A percentile compares a stretch with the other conserved stretches of the same genome.
These are phyloP conservation scores for Leptographium procerum DNA, from an alignment of 2,329 filamentous ascomycete genomes.

Conservation along the genomic window DNA sequence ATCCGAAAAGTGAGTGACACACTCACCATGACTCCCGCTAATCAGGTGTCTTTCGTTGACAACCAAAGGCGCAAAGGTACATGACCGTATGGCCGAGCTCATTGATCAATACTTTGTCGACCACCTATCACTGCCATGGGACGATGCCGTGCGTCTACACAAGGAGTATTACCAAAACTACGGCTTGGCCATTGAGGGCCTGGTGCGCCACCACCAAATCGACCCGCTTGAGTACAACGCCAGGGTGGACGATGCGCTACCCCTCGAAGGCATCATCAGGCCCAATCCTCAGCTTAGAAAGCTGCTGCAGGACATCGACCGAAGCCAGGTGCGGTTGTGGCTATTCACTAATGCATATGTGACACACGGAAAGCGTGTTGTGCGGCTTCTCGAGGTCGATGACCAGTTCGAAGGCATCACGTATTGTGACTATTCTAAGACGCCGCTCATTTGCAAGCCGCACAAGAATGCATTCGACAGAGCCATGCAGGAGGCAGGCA, in stretches of 20 bases:
- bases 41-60: not conserved
- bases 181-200: constrained; percentile 90
- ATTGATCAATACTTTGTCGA: constrained; percentile 55
- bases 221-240: constrained; percentile 89
- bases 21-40: not conserved
- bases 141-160: constrained; percentile 80
- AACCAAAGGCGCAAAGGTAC: constrained; percentile 57
- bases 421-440: constrained; percentile 74
- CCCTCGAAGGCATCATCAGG: constrained; percentile 73
- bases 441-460: constrained; percentile 78
- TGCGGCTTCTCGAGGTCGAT: constrained; percentile 68
- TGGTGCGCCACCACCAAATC: constrained; percentile 89
- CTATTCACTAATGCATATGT: constrained; percentile 94
- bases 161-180: constrained; percentile 91
- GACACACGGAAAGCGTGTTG: constrained; percentile 73
- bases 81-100: constrained; percentile 76
- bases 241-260: constrained; percentile 89
- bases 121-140: constrained; percentile 61
- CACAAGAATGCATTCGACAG: constrained; percentile 72
- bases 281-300: constrained; percentile 63
- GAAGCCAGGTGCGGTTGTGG: constrained; percentile 75
- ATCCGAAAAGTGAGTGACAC: constrained; percentile 60
- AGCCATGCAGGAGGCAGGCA: constrained; percentile 75
- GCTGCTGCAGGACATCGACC: constrained; percentile 74
- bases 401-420: constrained; percentile 92